These are phyloP conservation scores for Lachnellula subtilissima DNA, from an alignment of 2,329 filamentous ascomycete species.

Conservation along the genomic window DNA sequence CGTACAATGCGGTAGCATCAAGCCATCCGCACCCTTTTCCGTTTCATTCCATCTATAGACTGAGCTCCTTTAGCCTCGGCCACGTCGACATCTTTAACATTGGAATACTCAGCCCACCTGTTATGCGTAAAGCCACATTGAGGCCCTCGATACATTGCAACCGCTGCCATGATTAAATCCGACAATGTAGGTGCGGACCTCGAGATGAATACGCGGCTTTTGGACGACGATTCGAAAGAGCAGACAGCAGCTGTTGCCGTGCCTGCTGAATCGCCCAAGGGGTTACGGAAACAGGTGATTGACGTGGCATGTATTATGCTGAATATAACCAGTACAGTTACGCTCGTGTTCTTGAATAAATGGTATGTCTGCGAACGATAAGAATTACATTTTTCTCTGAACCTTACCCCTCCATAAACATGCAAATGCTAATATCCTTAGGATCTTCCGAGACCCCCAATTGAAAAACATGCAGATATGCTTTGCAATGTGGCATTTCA, in stretches of 20 bases:
- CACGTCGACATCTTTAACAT: too few species aligned
- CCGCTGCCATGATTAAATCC: constrained; percentile 6
- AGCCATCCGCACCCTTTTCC: background rate
- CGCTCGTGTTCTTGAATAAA: constrained; percentile 42
- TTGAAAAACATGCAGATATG: constrained; percentile 41
- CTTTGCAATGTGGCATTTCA: constrained; percentile 45
- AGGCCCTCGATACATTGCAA: background rate
- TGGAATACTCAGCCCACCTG: too few species aligned
- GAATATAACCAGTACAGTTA: constrained; percentile 40
- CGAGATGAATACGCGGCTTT: constrained; percentile 21
- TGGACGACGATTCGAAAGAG: constrained; percentile 13
- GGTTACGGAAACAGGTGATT: constrained; percentile 14
- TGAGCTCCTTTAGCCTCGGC: constrained; percentile 1
- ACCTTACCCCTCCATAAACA: background rate
- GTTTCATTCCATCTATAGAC: background rate
- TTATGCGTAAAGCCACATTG: background rate
- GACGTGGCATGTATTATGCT: constrained; percentile 34
- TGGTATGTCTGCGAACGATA: constrained; percentile 27
- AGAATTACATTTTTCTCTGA: too few species aligned
- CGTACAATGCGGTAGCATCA: too few species aligned
- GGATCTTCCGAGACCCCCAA: constrained; percentile 40
- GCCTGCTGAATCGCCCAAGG: constrained; percentile 1
- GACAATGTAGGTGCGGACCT: constrained; percentile 20
- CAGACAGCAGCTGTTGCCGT: background rate
- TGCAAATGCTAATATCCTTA: constrained; percentile 15